phyloP scores from a whole-genome alignment of 768 basidiomycete species.

The Trametes cubensis region DNA sequence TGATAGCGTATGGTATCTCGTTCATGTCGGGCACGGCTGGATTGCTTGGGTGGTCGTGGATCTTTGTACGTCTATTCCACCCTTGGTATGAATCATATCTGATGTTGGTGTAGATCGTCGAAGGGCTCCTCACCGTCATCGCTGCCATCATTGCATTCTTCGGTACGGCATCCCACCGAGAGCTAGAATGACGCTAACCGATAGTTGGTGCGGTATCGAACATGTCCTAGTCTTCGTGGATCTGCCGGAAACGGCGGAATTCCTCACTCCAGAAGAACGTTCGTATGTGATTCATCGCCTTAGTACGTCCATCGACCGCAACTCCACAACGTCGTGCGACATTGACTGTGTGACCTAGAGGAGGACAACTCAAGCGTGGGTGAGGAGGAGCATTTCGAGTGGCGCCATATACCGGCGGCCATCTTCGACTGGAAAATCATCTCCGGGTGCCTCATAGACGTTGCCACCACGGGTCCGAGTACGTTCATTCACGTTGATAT shows the following conservation, averaged over 20 bases:
- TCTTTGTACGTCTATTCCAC: constrained; percentile 28
- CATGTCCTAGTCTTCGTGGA: constrained; percentile 54
- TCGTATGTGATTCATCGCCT: constrained; percentile 56
- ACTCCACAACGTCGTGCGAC: background rate
- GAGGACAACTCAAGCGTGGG: constrained; percentile 56
- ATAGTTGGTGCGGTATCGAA: no score
- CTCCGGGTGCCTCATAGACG: constrained; percentile 56
- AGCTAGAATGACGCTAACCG: no score
- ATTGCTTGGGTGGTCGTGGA: constrained; percentile 36
- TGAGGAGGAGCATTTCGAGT: constrained; percentile 61
- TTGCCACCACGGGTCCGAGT: constrained; percentile 62
- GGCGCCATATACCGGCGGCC: constrained; percentile 55
- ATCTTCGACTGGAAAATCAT: constrained; percentile 69
- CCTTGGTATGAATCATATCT: background rate
- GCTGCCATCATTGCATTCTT: constrained; percentile 58
- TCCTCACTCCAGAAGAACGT: constrained; percentile 62
- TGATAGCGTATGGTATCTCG: constrained; percentile 39
- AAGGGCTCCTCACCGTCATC: constrained; percentile 61
- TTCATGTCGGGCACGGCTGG: constrained; percentile 36
- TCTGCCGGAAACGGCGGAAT: constrained; percentile 57
- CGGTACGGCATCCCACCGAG: constrained; percentile 35
- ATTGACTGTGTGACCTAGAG: constrained; percentile 36
- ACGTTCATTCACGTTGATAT: constrained; percentile 33
- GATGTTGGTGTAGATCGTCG: constrained; percentile 50
- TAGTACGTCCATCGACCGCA: constrained; percentile 40